Percentiles rank a stretch among this genome's conserved stretches.
Evolutionary conservation across 192 early-diverging fungal species (phyloP).

Genomic region (Haplosporangium gracile): DNA sequence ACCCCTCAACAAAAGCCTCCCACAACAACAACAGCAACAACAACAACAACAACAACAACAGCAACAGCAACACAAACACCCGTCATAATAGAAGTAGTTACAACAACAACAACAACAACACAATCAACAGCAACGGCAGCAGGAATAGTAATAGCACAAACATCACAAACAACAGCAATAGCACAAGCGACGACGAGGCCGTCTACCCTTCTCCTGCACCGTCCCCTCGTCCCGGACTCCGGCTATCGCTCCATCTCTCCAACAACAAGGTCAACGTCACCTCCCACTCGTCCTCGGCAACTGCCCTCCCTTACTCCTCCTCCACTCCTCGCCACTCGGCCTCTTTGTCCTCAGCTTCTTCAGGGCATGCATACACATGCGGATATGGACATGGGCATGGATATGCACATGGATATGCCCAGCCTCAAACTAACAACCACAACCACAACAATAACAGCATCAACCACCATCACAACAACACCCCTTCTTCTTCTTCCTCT

Average conservation of each 20-base stretch:
- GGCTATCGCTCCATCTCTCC: conserved; percentile 44
- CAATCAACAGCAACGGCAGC: neutral
- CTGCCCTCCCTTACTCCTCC: neutral
- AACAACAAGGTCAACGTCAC: conserved; percentile 33
- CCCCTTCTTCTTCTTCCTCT: conserved; percentile 7
- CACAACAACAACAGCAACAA: neutral
- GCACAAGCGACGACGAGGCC: conserved; percentile 7
- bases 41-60: neutral
- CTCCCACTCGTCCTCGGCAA: conserved; percentile 21
- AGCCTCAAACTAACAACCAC: neutral
- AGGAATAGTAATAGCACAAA: neutral
- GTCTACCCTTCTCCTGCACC: conserved; percentile 49
- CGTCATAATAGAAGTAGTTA: neutral
- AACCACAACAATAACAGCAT: neutral
- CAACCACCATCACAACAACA: neutral
- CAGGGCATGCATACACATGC: neutral
- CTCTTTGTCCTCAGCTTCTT: neutral
- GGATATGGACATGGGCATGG: neutral
- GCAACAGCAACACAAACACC: neutral
- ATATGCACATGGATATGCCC: neutral
- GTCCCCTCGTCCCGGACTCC: conserved; percentile 46
- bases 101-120: neutral
- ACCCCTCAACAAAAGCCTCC: neutral
- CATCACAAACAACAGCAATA: neutral
- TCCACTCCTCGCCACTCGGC: conserved; percentile 5